Evolutionary conservation across 768 basidiomycete genomes (phyloP).

Genomic region (Mycena pura): DNA sequence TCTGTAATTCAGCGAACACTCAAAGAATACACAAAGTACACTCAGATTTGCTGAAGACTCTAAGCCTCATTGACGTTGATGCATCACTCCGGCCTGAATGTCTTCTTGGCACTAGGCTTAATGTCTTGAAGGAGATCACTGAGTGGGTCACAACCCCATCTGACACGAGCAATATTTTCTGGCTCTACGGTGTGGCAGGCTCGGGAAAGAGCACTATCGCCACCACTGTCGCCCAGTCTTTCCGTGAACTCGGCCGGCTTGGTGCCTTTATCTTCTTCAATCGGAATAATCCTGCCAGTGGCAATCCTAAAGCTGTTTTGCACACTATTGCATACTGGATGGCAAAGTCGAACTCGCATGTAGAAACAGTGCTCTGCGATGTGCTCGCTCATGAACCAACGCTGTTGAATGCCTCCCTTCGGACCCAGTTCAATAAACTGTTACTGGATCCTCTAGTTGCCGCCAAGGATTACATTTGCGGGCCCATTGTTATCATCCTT

Average conservation of each 20-base stretch:
- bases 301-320: conserved; percentile 15
- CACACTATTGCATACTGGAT: conserved; percentile 20
- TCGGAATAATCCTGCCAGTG: conserved; percentile 6
- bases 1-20: too few relatives aligned
- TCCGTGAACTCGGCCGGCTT: conserved; percentile 18
- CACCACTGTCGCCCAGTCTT: conserved; percentile 24
- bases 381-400: background rate
- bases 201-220: conserved; percentile 30
- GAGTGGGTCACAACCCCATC: too few relatives aligned
- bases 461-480: background rate
- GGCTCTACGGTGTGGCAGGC: conserved; percentile 28
- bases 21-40: too few relatives aligned
- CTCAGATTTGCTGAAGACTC: too few relatives aligned
- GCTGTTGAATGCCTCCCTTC: background rate
- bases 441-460: background rate
- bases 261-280: conserved; percentile 29
- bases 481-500: conserved; percentile 28
- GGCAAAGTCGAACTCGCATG: background rate
- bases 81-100: too few relatives aligned
- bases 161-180: conserved; percentile 19
- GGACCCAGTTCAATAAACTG: background rate
- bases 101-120: too few relatives aligned
- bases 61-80: too few relatives aligned
- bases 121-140: too few relatives aligned
- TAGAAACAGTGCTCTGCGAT: background rate